Conservation (phyloP, 805 yeast genomes). For the Candida dendrica region DNA sequence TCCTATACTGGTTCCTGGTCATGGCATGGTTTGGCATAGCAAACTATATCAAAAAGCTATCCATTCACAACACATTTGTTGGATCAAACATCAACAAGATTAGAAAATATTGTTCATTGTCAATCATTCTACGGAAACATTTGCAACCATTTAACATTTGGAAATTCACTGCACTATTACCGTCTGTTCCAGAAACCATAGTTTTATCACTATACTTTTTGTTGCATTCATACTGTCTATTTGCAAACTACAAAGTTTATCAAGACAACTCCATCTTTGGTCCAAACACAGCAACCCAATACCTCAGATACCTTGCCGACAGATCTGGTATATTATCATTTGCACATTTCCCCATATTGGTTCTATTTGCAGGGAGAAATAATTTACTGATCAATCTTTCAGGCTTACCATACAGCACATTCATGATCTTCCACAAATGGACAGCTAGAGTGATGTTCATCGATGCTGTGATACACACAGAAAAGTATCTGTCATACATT, state of each 20-base stretch:
- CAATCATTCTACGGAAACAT: conserved; percentile 8
- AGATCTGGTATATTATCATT: conserved; percentile 22
- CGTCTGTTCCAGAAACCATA: conserved; percentile 18
- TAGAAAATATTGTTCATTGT: neutral
- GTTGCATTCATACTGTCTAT: conserved; percentile 8
- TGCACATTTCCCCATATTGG: conserved; percentile 43
- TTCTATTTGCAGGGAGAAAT: conserved; percentile 67
- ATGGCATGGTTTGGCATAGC: neutral
- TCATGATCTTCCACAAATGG: conserved; percentile 66
- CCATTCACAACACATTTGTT: neutral
- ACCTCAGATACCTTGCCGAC: conserved; percentile 10
- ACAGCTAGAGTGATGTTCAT: conserved; percentile 37
- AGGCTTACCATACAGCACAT: conserved; percentile 57
- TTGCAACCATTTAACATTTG: conserved; percentile 11
- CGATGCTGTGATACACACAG: conserved; percentile 39
- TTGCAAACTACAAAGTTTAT: conserved; percentile 7
- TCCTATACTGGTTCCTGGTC: neutral
- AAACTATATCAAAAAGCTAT: neutral
- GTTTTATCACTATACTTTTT: conserved; percentile 25
- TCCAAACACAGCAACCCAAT: conserved; percentile 3
- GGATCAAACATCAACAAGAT: neutral
- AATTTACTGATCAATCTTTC: conserved; percentile 55
- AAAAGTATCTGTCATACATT: conserved; percentile 14
- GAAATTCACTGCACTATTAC: conserved; percentile 12
- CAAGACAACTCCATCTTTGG: conserved; percentile 15